phyloP scores from a whole-genome alignment of 495 filamentous ascomycete species.

The Thermothielavioides terrestris region DNA sequence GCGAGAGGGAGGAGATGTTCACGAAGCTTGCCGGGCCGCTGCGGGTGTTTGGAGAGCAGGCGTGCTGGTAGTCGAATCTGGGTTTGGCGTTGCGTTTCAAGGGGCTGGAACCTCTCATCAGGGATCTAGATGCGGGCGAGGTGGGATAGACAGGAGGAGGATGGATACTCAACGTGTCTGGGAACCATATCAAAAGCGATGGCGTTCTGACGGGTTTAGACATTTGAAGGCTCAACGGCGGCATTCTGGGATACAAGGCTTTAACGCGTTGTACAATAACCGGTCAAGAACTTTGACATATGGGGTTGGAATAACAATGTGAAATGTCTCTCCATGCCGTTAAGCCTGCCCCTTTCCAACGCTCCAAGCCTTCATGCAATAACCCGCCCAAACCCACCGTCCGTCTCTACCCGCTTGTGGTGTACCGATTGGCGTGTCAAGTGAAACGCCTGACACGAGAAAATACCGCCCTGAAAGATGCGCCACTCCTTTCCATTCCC shows the following conservation, averaged over 20 bases:
- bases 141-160: neutral
- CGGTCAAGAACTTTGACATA: too few species aligned
- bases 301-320: too few species aligned
- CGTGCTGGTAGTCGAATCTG: neutral
- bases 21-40: conserved; percentile 66
- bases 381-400: neutral
- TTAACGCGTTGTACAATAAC: neutral
- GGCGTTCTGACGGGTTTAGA: conserved; percentile 1
- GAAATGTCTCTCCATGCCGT: neutral
- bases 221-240: conserved; percentile 8
- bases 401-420: neutral
- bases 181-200: neutral
- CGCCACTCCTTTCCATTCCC: neutral
- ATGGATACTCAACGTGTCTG: conserved; percentile 11
- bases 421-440: neutral
- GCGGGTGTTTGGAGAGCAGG: conserved; percentile 40
- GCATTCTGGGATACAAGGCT: conserved; percentile 2
- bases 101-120: too few species aligned
- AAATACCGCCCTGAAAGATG: neutral
- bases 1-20: conserved; percentile 87
- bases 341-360: neutral
- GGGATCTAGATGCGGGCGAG: neutral
- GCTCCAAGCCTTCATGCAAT: neutral
- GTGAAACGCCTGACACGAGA: neutral
- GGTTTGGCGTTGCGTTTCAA: neutral